Base-by-base conservation (phyloP, 768 basidiomycete species). In the Amanita pseudoporphyria region DNA sequence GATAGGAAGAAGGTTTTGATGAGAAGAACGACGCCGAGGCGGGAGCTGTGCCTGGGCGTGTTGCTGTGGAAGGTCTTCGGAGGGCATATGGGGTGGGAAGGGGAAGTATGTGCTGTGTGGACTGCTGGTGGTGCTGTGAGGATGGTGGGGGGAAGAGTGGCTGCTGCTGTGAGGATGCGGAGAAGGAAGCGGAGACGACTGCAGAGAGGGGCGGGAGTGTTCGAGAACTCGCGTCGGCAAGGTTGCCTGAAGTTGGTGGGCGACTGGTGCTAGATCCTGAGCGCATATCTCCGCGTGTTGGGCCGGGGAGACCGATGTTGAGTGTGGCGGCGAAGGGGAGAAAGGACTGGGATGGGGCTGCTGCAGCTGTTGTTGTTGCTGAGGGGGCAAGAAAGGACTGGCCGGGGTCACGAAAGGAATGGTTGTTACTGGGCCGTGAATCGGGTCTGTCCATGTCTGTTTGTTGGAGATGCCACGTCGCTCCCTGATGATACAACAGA, bases 341-440 rank as follows among this genome's bases (percentile, higher is more conserved):
- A 52, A 52, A 52, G 51, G 51, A 52, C 24, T 52, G 51, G 30
- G 35, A 38, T 22, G 28, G 28, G 39, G 49, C 39, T 42, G 49
- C 38, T 48, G 47, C 47, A 40, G 47, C 35, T 35, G 45, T 36
- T 37, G 26, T 28, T 28, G 26, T 28, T 28, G 26, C 9, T 56
- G 73, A 61, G 64, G 76, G 72, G 75, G 65, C 73, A 81, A 79
- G 83, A 83, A 84, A 84, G 82, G 83, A 84, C 79, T 84, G 82
- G 78, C 73, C 69, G 76, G 79, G 71, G 72, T 79, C 79, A 76
- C 79, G 82, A 82, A 83, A 83, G 79, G 82, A 84, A 79, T 82
- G 80, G 53, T 51, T 59, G 57, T 54, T 54, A 26, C 42, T 44
- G 43, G 58, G 49, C 38, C 71, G 64, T 46, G 66, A 57, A 39